Base-by-base conservation (phyloP, 2,329 filamentous ascomycete genomes). In the Colletotrichum australisinense region DNA sequence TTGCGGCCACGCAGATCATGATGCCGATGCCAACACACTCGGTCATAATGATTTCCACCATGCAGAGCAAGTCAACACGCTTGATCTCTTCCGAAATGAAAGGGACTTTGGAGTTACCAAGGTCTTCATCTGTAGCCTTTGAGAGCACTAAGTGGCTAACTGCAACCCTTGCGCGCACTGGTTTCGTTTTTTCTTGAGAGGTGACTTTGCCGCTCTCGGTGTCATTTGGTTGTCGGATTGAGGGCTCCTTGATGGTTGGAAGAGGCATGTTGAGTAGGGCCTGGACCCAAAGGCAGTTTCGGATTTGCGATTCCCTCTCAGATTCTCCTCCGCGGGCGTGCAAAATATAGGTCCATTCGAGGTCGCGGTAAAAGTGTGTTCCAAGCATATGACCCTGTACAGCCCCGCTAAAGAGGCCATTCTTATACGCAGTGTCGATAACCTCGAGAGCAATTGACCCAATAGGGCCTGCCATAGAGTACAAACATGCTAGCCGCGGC, bases 391-490 rank as follows among this genome's bases (percentile, higher is more conserved):
- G 42, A 7, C 42, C 42, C 8, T 49, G 42, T 49, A 49, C 42
- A 22, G 42, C 42, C 4, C 42, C 42, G 42, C 19, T 49, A 49
- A 49, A 49, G 42, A 49, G 42, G 8, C 42, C 42, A 49, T 49
- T 49, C 19, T 49, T 49, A 22, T 49, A 49, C 3, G 42, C 16
- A 8, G 42, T 49, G 42, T 49, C 42, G 42, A 49, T 57, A 3
- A 67, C 68, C 26, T 64, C 62, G 11, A 77, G 58, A 4, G 74
- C 75, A 7, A 76, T 74, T 38, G 68, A 72, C 56, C 75, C 75
- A 16, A 77, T 60, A 14, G 75, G 75, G 5, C 76, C 76, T n/a
- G 75, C 76, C 75, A 77, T 76, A 8, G 76, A 70, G 52, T 60
- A 71, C n/a, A 77, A 49, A 9, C 76, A 49, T 24, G 66, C 71